Base-by-base conservation (phyloP, 345 rosid genomes). In the Xanthoceras sorbifolium region DNA sequence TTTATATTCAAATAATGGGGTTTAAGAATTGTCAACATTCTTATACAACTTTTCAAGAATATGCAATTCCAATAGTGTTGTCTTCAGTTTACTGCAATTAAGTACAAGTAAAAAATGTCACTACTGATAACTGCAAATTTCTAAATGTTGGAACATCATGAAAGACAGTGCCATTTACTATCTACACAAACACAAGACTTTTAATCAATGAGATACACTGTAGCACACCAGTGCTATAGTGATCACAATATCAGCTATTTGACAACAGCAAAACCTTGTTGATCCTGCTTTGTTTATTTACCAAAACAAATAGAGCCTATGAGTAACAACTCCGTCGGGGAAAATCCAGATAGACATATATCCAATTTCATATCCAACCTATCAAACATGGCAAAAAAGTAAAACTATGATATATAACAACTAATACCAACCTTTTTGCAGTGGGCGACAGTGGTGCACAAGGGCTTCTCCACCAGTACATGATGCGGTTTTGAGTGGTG, bases 401-500 rank as follows among this genome's bases (percentile, higher is more conserved):
- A 31, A 4, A 52, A 52, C 31, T 25, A 22, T 10, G 46, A 10
- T 42, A 42, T 14, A 22, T n/a, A 32, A 54, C 2, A 54, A 10
- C 32, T 9, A 31, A 54, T 4, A 55, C 61, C 23, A 59, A 94
- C 97, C 94, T 92, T 78, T 80, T 82, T 87, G 90, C 99, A 95
- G 69, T 93, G 85, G n/a, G 87, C 88, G 63, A 95, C 92, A 0
- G 88, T 90, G 40, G 99, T 93, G 84, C 99, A 95, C 75, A 95
- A 78, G 5, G 99, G 98, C 87, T 95, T 95, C 94, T 95, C 99
- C 20, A 95, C 98, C 6, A 95, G 88, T n/a, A 93, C 93, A 29
- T 95, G 97, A 78, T 89, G 97, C 5, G 94, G 90, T 62, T 86
- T 93, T 0, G 92, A 91, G 73, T 93, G 94, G 75, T 44, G 79